phyloP scores from a whole-genome alignment of 1,284 basidiomycete genomes.

The Apiotrichum laibachii region DNA sequence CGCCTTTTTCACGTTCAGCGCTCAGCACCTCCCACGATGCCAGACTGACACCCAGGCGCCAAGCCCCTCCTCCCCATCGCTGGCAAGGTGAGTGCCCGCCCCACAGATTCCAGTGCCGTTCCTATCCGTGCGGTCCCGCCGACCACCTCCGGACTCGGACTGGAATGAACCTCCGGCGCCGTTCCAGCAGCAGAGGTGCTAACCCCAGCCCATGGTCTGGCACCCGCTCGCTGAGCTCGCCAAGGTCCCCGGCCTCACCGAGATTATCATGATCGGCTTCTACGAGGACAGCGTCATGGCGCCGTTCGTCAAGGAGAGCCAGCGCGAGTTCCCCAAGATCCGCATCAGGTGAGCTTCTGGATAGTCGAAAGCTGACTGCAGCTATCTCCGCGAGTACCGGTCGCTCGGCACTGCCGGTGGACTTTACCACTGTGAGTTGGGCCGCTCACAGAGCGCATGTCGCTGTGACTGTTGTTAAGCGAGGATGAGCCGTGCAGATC shows the following conservation, averaged over 20 bases:
- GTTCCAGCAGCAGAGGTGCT: neutral
- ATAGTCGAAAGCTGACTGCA: slow-evolving; percentile 13
- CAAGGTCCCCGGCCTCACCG: slow-evolving; percentile 52
- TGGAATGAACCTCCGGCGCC: neutral
- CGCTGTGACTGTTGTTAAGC: too few species aligned
- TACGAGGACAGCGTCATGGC: slow-evolving; percentile 55
- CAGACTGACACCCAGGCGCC: slow-evolving; percentile 36
- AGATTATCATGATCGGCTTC: slow-evolving; percentile 56
- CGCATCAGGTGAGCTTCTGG: slow-evolving; percentile 43
- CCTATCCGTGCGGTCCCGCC: too few species aligned
- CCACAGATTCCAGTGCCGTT: neutral
- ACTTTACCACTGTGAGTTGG: slow-evolving; percentile 47
- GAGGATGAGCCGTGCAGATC: too few species aligned
- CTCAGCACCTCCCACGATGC: too few species aligned
- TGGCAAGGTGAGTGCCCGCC: slow-evolving; percentile 44
- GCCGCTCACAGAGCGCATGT: too few species aligned
- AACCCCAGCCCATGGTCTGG: slow-evolving; percentile 54
- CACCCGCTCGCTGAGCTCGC: slow-evolving; percentile 55
- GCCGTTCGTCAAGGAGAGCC: slow-evolving; percentile 54
- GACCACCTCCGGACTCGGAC: too few species aligned
- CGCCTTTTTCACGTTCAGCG: too few species aligned
- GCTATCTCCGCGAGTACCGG: slow-evolving; percentile 56
- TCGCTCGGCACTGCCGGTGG: slow-evolving; percentile 56
- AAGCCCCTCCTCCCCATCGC: slow-evolving; percentile 55
- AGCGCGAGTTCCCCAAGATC: slow-evolving; percentile 55